These are phyloP conservation scores for Zanthoxylum bungeanum DNA, from an alignment of 345 rosid species.

Conservation along the genomic window DNA sequence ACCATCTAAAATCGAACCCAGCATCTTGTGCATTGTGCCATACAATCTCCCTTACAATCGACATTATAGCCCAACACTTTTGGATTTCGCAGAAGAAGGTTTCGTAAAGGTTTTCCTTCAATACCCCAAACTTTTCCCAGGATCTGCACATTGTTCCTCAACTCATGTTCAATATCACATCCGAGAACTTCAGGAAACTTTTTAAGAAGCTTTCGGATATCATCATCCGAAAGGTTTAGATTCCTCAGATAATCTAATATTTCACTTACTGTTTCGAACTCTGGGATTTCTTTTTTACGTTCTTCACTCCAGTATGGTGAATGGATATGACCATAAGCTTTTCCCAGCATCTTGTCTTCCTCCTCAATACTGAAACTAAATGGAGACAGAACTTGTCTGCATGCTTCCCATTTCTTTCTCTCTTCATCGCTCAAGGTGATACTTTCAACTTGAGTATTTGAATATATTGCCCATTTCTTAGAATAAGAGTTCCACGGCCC, in stretches of 20 bases:
- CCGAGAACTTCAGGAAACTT: slow-evolving; percentile 92
- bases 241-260: slow-evolving; percentile 59
- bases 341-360: slow-evolving; percentile 82
- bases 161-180: slow-evolving; percentile 64
- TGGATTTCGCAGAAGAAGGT: slow-evolving; percentile 77
- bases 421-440: slow-evolving; percentile 43
- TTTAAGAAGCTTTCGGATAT: slow-evolving; percentile 67
- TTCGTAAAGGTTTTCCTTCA: slow-evolving; percentile 61
- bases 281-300: slow-evolving; percentile 62
- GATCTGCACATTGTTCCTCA: slow-evolving; percentile 65
- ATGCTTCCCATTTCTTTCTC: slow-evolving; percentile 70
- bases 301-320: slow-evolving; percentile 95
- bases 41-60: slow-evolving; percentile 93
- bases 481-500: slow-evolving; percentile 18
- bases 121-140: slow-evolving; percentile 82
- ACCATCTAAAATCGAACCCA: slow-evolving; percentile 81
- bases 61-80: slow-evolving; percentile 87
- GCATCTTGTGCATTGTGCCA: slow-evolving; percentile 85
- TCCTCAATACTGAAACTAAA: slow-evolving; percentile 61
- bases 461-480: slow-evolving; percentile 47
- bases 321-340: slow-evolving; percentile 77
- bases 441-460: slow-evolving; percentile 36
- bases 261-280: slow-evolving; percentile 39
- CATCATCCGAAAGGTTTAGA: slow-evolving; percentile 61
- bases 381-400: slow-evolving; percentile 60